Evolutionary conservation across 345 rosid species (phyloP).

Genomic region (Abelmoschus esculentus): DNA sequence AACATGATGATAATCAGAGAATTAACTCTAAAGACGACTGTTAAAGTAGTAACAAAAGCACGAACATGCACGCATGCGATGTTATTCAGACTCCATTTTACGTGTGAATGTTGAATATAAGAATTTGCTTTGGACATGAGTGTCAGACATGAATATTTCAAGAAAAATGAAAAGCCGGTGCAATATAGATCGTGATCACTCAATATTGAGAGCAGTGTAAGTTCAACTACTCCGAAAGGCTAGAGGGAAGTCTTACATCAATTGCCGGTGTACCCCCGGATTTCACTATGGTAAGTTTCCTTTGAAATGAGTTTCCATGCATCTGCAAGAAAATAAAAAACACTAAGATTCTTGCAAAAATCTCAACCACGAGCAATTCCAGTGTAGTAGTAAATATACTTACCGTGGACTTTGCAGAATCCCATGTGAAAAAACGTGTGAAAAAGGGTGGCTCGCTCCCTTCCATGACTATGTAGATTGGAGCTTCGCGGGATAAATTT

Average conservation of each 20-base stretch:
- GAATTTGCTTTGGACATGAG: background rate
- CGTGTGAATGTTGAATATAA: background rate
- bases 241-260: constrained; percentile 50
- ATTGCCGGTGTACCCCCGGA: constrained; percentile 55
- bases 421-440: constrained; percentile 92
- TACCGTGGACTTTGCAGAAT: constrained; percentile 72
- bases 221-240: constrained; percentile 1
- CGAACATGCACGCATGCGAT: background rate
- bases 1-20: constrained; percentile 6
- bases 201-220: constrained; percentile 1
- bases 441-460: constrained; percentile 94
- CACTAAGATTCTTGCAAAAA: constrained; percentile 10
- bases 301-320: constrained; percentile 8
- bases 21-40: background rate
- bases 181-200: background rate
- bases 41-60: too few relatives aligned
- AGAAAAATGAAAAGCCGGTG: background rate
- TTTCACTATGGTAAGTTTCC: constrained; percentile 75
- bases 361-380: constrained; percentile 7
- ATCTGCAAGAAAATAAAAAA: constrained; percentile 12
- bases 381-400: constrained; percentile 22
- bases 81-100: background rate
- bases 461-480: constrained; percentile 66
- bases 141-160: background rate
- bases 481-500: constrained; percentile 60